Percentiles rank a stretch among this genome's conserved stretches.
Evolutionary conservation across 169 alveolate species (phyloP).

Genomic region (Plasmodium gonderi): DNA sequence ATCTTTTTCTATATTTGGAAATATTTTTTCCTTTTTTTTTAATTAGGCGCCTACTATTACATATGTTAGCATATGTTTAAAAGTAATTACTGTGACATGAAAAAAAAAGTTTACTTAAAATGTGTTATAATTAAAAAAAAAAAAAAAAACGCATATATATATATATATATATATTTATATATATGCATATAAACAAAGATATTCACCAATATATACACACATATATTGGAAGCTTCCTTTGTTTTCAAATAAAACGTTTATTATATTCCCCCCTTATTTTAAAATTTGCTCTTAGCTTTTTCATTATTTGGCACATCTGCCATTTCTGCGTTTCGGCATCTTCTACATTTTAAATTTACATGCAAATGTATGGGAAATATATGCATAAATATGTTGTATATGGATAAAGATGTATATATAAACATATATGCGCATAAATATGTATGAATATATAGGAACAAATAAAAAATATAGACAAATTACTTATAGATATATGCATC

Average conservation of each 20-base stretch:
- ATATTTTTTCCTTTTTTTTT: too few relatives aligned
- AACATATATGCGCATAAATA: background rate
- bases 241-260: slow-evolving; percentile 20
- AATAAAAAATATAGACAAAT: background rate
- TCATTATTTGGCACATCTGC: background rate
- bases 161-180: background rate
- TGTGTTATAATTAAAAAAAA: background rate
- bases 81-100: background rate
- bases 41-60: background rate
- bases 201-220: too few relatives aligned
- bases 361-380: background rate
- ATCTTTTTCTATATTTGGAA: too few relatives aligned
- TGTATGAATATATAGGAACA: background rate
- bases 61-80: background rate
- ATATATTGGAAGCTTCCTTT: too few relatives aligned
- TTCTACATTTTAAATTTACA: background rate
- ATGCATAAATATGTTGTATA: background rate
- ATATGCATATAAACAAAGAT: background rate
- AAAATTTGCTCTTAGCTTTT: background rate
- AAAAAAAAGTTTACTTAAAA: slow-evolving; percentile 1
- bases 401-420: background rate
- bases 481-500: slow-evolving; percentile 4
- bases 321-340: background rate
- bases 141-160: background rate
- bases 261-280: slow-evolving; percentile 2